Evolutionary conservation across 805 yeast species (phyloP).

Genomic region (Wickerhamomyces canadensis): DNA sequence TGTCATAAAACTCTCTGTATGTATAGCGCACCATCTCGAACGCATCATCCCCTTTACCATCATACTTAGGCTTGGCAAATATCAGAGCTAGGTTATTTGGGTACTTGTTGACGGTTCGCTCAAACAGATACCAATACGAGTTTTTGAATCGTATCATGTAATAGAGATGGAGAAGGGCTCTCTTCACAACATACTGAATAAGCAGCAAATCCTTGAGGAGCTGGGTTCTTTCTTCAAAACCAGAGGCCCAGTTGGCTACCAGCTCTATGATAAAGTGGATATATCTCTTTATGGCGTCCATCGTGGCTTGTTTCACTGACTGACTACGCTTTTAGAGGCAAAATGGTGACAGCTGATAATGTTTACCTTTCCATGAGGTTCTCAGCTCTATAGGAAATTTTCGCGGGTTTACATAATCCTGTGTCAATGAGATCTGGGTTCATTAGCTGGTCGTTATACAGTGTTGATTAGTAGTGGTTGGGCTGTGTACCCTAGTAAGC

Average conservation of each 20-base stretch:
- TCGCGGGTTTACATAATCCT: no score
- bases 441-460: no score
- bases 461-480: no score
- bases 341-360: no score
- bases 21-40: conserved; percentile 62
- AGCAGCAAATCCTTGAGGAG: conserved; percentile 2
- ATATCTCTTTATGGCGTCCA: no score
- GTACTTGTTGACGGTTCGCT: conserved; percentile 40
- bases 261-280: neutral
- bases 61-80: conserved; percentile 37
- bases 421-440: no score
- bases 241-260: neutral
- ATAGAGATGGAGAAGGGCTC: conserved; percentile 13
- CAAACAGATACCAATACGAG: conserved; percentile 69
- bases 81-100: conserved; percentile 56
- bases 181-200: conserved; percentile 16
- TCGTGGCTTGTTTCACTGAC: no score
- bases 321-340: no score
- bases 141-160: conserved; percentile 7
- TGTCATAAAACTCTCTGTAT: conserved; percentile 61
- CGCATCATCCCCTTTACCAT: conserved; percentile 40
- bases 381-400: no score
- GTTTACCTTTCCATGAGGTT: no score
- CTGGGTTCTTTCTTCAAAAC: neutral
- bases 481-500: no score